phyloP scores from a whole-genome alignment of 2,329 filamentous ascomycete genomes.

The Stylonectria norvegica region DNA sequence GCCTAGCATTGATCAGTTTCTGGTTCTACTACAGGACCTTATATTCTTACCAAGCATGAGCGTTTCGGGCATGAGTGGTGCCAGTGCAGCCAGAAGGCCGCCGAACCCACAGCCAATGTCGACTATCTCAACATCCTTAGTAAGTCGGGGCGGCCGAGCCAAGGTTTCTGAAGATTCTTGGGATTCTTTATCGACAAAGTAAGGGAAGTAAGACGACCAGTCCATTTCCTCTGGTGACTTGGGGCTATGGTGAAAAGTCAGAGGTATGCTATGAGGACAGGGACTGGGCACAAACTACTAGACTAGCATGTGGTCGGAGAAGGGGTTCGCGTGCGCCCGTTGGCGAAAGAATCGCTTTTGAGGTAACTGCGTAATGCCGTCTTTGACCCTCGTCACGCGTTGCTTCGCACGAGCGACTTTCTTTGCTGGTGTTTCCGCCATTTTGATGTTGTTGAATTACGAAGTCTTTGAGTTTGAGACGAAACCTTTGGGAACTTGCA shows the following conservation, averaged over 20 bases:
- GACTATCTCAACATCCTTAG: conserved; percentile 78
- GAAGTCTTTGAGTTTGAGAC: no score
- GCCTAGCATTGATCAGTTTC: conserved; percentile 45
- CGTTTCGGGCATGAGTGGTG: conserved; percentile 75
- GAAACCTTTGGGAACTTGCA: background rate
- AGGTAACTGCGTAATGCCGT: conserved; percentile 62
- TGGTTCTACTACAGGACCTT: background rate
- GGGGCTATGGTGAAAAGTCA: conserved; percentile 55
- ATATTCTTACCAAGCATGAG: conserved; percentile 68
- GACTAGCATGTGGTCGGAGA: conserved; percentile 84
- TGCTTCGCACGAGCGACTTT: conserved; percentile 65
- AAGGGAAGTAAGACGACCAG: conserved; percentile 76
- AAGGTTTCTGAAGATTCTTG: conserved; percentile 31
- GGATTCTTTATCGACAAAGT: conserved; percentile 72
- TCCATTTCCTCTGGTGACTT: conserved; percentile 79
- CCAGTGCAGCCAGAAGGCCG: conserved; percentile 80
- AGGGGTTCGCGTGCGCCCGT: conserved; percentile 94
- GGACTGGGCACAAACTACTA: conserved; percentile 59
- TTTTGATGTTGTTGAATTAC: conserved; percentile 22
- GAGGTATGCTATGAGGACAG: conserved; percentile 11
- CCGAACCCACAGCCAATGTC: conserved; percentile 98
- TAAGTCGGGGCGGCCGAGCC: conserved; percentile 26
- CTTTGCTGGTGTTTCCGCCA: conserved; percentile 46
- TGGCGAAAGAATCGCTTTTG: conserved; percentile 97
- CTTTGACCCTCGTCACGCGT: conserved; percentile 51